Conservation (phyloP, 1,139 yeast species). For the Sugiyamaella paludigena region DNA sequence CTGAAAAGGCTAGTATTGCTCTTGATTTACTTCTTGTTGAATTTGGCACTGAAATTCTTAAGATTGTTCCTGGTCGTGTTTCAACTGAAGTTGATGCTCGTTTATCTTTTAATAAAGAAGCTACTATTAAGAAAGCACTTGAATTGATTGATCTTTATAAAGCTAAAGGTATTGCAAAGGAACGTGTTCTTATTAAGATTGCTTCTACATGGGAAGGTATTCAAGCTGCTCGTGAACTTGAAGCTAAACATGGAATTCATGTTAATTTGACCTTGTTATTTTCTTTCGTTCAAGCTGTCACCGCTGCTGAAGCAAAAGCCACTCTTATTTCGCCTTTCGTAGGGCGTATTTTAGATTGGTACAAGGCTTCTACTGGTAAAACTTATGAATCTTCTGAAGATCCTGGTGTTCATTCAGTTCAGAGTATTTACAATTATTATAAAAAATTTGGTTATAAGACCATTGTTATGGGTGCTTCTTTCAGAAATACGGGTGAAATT, state of each 20-base stretch:
- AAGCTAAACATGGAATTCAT: conserved; percentile 86
- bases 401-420: conserved; percentile 95
- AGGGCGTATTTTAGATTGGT: conserved; percentile 99
- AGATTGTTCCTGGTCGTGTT: conserved; percentile 98
- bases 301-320: conserved; percentile 96
- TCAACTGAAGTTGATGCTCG: conserved; percentile 99
- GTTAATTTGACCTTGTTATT: conserved; percentile 92
- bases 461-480: conserved; percentile 99
- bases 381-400: conserved; percentile 74
- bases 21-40: conserved; percentile 91
- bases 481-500: conserved; percentile 97
- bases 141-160: conserved; percentile 83
- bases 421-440: conserved; percentile 91
- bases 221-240: conserved; percentile 96
- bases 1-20: conserved; percentile 70
- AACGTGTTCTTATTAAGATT: conserved; percentile 88
- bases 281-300: conserved; percentile 96
- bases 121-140: conserved; percentile 87
- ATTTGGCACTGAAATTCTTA: conserved; percentile 90
- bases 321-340: conserved; percentile 98
- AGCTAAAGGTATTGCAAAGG: conserved; percentile 78
- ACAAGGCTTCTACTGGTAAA: conserved; percentile 92
- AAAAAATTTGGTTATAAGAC: conserved; percentile 95
- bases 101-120: conserved; percentile 91
- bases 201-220: conserved; percentile 99